Base-by-base conservation (phyloP, 2,329 filamentous ascomycete genomes). In the Beauveria bassiana region DNA sequence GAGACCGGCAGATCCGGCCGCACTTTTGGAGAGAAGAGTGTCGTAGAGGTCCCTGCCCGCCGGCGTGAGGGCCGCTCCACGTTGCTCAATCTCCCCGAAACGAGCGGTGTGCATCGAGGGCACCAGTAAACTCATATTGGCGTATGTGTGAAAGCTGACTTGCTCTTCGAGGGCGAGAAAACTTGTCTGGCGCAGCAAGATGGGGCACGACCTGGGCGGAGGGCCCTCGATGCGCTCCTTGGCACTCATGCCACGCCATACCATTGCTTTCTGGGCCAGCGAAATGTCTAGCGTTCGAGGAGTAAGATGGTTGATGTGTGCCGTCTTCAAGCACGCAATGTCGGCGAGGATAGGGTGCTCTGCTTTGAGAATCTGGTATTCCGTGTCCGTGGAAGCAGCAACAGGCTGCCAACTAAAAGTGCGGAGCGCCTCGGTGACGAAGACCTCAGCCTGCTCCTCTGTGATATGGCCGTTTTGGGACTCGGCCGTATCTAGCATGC, bases 221-320 rank as follows among this genome's bases (percentile, higher is more conserved):
- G 81, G 81, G 0, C 81, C 81, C 62, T 84, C 81, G 20, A 84
- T 81, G 0, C 74, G 70, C 0, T 78, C 74, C 63, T 84, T 84
- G 0, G 73, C 75, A 1, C 72, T 66, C 60, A 84, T 71, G 0
- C 75, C 75, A 2, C 67, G 66, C 1, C 64, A 61, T 0, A 68
- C 54, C 81, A 84, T 83, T 3, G 65, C 64, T 2, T 64, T 51
- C 59, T 82, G 79, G 1, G 75, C 78, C 0, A 71, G 65, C 10
- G 75, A 71, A 28, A 83, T 83, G 59, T 82, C 76, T 3, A 82
- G 69, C 0, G 79, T 79, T 1, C 79, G 72, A 0, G 81, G 81
- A 0, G 81, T 82, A 1, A 83, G 73, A 59, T 83, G 81, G 63
- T 83, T 83, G 65, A 83, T 80, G 64, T 83, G 81, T 1, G 78